Percentiles rank a stretch among this genome's conserved stretches.
These are phyloP conservation scores for Bacterosira constricta DNA, from an alignment of 108 stramenopile genomes.

Conservation along the genomic window DNA sequence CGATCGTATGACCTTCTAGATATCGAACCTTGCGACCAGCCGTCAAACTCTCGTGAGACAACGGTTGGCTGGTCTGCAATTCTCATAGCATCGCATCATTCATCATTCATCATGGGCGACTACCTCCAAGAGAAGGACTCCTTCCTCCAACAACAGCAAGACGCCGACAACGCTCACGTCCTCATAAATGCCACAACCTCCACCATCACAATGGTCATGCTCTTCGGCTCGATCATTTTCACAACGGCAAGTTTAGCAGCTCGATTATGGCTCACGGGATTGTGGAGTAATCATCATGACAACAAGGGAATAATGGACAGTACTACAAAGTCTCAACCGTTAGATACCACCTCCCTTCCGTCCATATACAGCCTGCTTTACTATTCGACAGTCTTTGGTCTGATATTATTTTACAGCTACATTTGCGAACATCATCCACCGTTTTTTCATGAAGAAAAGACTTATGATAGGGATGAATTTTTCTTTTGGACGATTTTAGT, in stretches of 20 bases:
- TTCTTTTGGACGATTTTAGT: constrained; percentile 76
- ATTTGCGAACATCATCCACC: constrained; percentile 88
- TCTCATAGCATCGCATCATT: neutral
- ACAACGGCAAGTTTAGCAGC: constrained; percentile 63
- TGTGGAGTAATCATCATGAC: constrained; percentile 11
- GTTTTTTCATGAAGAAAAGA: constrained; percentile 75
- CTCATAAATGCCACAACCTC: constrained; percentile 29
- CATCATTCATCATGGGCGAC: neutral
- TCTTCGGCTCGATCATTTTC: constrained; percentile 78
- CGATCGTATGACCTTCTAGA: too few relatives aligned
- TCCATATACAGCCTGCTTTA: constrained; percentile 78
- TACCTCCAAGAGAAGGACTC: neutral
- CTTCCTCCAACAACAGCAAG: neutral
- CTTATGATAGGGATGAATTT: constrained; percentile 83
- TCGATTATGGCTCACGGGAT: constrained; percentile 56
- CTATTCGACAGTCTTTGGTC: constrained; percentile 70
- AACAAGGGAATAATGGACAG: neutral
- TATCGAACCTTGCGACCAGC: too few relatives aligned
- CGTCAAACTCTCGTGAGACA: too few relatives aligned
- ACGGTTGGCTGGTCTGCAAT: neutral
- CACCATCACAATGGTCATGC: constrained; percentile 76
- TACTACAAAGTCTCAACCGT: constrained; percentile 37
- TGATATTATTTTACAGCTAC: constrained; percentile 83
- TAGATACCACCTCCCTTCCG: constrained; percentile 59
- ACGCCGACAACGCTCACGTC: constrained; percentile 8